phyloP scores from a whole-genome alignment of 495 filamentous ascomycete genomes.

The Trichocladium antarcticum region DNA sequence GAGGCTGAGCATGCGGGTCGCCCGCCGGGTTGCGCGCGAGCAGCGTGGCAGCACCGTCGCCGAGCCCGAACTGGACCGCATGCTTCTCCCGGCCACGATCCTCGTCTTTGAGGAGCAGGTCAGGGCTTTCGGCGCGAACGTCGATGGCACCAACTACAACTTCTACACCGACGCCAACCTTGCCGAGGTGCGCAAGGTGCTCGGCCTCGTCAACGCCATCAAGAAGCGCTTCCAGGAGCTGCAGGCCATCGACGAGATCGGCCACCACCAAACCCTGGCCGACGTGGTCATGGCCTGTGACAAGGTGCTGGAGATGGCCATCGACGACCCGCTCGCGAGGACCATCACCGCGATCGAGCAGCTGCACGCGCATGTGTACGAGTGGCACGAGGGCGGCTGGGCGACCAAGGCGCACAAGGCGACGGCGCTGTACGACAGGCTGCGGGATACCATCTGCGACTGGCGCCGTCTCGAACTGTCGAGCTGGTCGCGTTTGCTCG shows the following conservation, averaged over 20 bases:
- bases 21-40: constrained; percentile 23
- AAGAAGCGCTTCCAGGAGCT: constrained; percentile 60
- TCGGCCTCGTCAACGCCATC: constrained; percentile 52
- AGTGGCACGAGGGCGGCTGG: constrained; percentile 78
- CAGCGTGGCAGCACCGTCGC: constrained; percentile 16
- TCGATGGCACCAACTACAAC: constrained; percentile 49
- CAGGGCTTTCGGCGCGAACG: constrained; percentile 39
- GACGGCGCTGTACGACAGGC: constrained; percentile 52
- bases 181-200: constrained; percentile 57
- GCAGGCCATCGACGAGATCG: constrained; percentile 46
- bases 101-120: constrained; percentile 50
- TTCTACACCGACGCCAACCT: constrained; percentile 80
- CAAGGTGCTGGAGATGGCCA: constrained; percentile 58
- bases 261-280: constrained; percentile 47
- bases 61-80: constrained; percentile 32
- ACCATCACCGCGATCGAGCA: constrained; percentile 75
- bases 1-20: constrained; percentile 30
- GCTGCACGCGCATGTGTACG: constrained; percentile 66
- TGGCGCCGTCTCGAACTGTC: constrained; percentile 87
- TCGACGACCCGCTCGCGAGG: constrained; percentile 78
- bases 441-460: constrained; percentile 63
- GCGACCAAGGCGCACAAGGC: constrained; percentile 70
- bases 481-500: constrained; percentile 84
- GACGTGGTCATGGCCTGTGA: constrained; percentile 67
- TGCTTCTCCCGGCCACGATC: constrained; percentile 53